Evolutionary conservation across 108 stramenopile species (phyloP).

Genomic region (Aurantiochytrium sp.): DNA sequence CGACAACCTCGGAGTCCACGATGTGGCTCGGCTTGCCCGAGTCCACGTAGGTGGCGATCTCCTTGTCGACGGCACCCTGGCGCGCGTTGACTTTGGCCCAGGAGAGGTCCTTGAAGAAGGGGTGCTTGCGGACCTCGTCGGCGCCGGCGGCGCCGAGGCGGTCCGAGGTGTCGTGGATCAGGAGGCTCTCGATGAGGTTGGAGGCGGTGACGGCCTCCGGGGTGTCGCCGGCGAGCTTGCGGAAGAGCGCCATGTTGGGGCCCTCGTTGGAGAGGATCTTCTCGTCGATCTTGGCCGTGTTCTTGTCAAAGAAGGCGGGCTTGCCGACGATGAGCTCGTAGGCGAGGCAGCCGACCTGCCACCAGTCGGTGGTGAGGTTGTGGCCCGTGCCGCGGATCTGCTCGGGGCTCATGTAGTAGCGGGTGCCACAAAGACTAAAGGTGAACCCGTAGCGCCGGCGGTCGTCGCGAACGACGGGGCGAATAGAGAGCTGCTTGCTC

Average conservation of each 20-base stretch:
- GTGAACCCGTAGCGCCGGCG: background rate
- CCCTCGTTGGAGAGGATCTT: background rate
- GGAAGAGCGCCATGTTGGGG: background rate
- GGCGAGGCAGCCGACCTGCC: constrained; percentile 14
- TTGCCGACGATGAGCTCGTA: constrained; percentile 66
- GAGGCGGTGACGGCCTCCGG: background rate
- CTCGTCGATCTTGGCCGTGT: background rate
- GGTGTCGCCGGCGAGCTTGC: background rate
- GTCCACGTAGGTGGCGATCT: background rate
- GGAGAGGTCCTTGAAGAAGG: background rate
- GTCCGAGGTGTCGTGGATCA: background rate
- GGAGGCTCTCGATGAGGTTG: background rate
- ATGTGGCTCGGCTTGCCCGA: background rate
- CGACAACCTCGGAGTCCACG: constrained; percentile 4
- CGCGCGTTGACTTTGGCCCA: background rate
- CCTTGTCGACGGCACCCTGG: background rate
- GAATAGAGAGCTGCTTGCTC: background rate
- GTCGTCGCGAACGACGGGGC: background rate
- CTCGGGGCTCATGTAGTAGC: constrained; percentile 97
- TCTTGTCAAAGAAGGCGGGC: constrained; percentile 51
- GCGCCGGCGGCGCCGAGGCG: constrained; percentile 16
- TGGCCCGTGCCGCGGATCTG: constrained; percentile 72
- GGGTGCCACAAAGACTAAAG: constrained; percentile 81
- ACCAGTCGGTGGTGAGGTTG: constrained; percentile 79
- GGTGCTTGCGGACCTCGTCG: background rate